Conservation (phyloP, 2,329 filamentous ascomycete species). For the Cucurbitaria berberidis region DNA sequence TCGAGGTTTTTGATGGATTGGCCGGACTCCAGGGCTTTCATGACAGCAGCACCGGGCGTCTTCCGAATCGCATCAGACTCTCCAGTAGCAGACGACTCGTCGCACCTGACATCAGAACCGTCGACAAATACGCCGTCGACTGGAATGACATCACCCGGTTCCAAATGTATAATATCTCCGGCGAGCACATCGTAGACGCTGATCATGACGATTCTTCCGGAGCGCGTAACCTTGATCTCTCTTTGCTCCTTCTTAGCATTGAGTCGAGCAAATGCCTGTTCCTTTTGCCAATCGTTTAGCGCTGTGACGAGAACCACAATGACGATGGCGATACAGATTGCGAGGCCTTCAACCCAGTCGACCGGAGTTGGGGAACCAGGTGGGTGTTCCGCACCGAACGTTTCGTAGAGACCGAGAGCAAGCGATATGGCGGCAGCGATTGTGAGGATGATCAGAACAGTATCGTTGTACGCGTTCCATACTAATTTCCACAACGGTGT, state of each 20-base stretch:
- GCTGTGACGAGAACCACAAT: conserved; percentile 48
- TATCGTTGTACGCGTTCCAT: conserved; percentile 76
- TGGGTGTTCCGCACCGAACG: conserved; percentile 56
- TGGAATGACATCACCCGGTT: conserved; percentile 72
- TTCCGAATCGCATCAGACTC: conserved; percentile 76
- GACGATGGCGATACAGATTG: conserved; percentile 47
- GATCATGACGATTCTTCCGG: conserved; percentile 69
- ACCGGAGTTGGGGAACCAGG: conserved; percentile 52
- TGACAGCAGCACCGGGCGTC: conserved; percentile 64
- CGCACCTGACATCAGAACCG: conserved; percentile 70
- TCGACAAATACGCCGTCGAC: conserved; percentile 73
- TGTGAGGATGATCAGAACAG: conserved; percentile 73
- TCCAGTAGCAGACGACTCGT: conserved; percentile 75
- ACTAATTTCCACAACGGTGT: conserved; percentile 66
- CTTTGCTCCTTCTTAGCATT: conserved; percentile 47
- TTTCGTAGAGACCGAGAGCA: conserved; percentile 72
- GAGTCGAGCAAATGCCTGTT: conserved; percentile 43
- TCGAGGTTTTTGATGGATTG: conserved; percentile 61
- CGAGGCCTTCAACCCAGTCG: conserved; percentile 48
- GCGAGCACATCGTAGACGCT: conserved; percentile 65
- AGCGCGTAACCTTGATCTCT: conserved; percentile 60
- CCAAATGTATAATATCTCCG: conserved; percentile 72
- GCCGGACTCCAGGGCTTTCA: conserved; percentile 60
- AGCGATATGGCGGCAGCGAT: conserved; percentile 72
- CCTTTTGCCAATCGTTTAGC: conserved; percentile 48